Evolutionary conservation across 2,329 filamentous ascomycete genomes (phyloP).

Genomic region (Epichloe aotearoae): DNA sequence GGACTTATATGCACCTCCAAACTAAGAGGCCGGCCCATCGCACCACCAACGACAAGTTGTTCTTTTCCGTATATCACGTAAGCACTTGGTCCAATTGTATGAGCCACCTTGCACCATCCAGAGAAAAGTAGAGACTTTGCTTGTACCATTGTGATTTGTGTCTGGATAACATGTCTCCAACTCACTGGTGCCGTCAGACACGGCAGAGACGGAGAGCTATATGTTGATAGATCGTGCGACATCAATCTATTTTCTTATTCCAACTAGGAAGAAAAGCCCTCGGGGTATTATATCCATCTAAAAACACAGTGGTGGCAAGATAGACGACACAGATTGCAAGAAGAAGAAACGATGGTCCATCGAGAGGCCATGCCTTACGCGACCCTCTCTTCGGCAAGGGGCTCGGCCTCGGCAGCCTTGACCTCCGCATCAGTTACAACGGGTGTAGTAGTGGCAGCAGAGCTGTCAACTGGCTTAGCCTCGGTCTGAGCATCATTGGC

Average conservation of each 20-base stretch:
- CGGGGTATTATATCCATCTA: conserved; percentile 5
- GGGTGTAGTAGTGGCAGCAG: background rate
- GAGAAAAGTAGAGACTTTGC: no score
- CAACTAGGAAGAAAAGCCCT: background rate
- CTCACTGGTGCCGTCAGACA: no score
- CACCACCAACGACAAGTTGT: no score
- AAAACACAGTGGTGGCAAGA: background rate
- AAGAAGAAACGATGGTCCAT: background rate
- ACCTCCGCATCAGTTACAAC: conserved; percentile 3
- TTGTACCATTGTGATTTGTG: no score
- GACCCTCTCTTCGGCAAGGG: conserved; percentile 3
- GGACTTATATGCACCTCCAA: no score
- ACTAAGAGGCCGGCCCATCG: no score
- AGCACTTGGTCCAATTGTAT: no score
- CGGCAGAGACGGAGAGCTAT: no score
- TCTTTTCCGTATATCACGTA: no score
- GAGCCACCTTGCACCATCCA: no score
- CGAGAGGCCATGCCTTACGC: background rate
- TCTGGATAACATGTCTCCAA: no score
- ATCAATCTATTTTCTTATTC: background rate
- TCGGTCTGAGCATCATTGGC: conserved; percentile 3
- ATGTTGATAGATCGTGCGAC: background rate
- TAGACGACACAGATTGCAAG: no score
- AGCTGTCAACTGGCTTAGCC: background rate
- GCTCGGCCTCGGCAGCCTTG: conserved; percentile 6